Evolutionary conservation across 73 alveolate genomes (phyloP), one percentile per base, ranked within the genome.

Genomic region (Paramecium biaurelia): DNA sequence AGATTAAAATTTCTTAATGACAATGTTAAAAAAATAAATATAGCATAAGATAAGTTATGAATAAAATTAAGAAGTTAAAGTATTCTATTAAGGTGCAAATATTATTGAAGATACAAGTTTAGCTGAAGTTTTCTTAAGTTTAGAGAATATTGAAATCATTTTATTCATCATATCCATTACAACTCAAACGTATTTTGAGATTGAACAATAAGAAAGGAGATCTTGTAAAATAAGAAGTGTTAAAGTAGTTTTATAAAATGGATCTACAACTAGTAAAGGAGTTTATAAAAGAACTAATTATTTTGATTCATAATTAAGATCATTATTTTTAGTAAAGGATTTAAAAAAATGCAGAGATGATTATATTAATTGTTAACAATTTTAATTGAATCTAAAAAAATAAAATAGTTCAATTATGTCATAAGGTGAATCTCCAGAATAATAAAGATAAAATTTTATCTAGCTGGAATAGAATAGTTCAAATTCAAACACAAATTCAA

Each of bases 61-160:
- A 79, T 18, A 58, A 24, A 41, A 79, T 79, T 41, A 38, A 26
- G 32, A 41, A 11, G 74, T 18, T 18, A 79, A 79, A 24, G 56
- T 63, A 18, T 18, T 43, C n/a, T 79, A 79, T 79, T 24, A 41
- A 45, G 90, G 90, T 2, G 72, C 32, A 1, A 43, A 79, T 42
- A 30, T 32, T 18, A 79, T 79, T 79, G 90, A 79, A 24, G 47
- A 41, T 43, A 10, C 15, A 38, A 79, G 90, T 45, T 79, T 79
- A 30, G 90, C 90, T 23, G 90, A 79, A 24, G 74, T 79, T 6
- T 79, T 79, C 28, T 47, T 79, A 45, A 42, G 63, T 20, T 24
- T 45, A 23, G 90, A 79, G 28, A 79, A 79, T 79, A 79, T 79
- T 18, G 90, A 79, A 43, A 79, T 79, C 23, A 79, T 79, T 20